Base-by-base conservation (phyloP, 2,329 filamentous ascomycete genomes). In the Reticulascus tulasneorum region DNA sequence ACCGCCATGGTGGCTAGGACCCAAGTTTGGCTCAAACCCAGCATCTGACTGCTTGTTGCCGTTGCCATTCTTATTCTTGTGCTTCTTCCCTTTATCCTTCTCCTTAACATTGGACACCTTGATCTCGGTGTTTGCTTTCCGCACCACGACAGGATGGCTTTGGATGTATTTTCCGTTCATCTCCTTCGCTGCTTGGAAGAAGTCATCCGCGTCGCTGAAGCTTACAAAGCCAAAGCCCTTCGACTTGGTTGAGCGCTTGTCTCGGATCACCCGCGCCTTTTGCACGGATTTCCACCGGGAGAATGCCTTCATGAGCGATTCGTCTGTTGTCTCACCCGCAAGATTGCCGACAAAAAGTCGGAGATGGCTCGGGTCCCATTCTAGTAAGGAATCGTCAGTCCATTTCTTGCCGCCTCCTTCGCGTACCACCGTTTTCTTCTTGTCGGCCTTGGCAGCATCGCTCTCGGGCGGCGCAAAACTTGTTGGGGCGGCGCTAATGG, bases 161-260 rank as follows among this genome's bases (percentile, higher is more conserved):
- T 94, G 91, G 56, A 98, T 97, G 64, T 98, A 98, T 67, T 98
- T 97, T 51, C 90, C 90, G 54, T 96, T 86, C 93, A 97, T 97
- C 67, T 97, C 91, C 66, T 93, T 89, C 52, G 89, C 91, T 2
- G 93, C 91, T 53, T 87, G 80, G 71, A 98, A 97, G 60, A 94
- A 97, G 55, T 96, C 90, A 59, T 98, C 93, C 20, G 89, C 86
- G 56, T 96, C 86, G 52, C 82, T 84, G 65, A 98, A 97, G 62
- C 87, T 93, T 37, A 98, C 90, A 55, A 98, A 98, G 4, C 93
- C 93, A 57, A 87, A 98, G 0, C 91, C 93, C 59, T 93, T 94
- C 54, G 86, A 94, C 67, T 98, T 98, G 37, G 86, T 93, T 1
- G 91, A 95, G 41, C 89, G 82, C 71, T 96, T 97, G 66, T 98